phyloP scores from a whole-genome alignment of 2,329 filamentous ascomycete species.

The Trichoderma gracile region DNA sequence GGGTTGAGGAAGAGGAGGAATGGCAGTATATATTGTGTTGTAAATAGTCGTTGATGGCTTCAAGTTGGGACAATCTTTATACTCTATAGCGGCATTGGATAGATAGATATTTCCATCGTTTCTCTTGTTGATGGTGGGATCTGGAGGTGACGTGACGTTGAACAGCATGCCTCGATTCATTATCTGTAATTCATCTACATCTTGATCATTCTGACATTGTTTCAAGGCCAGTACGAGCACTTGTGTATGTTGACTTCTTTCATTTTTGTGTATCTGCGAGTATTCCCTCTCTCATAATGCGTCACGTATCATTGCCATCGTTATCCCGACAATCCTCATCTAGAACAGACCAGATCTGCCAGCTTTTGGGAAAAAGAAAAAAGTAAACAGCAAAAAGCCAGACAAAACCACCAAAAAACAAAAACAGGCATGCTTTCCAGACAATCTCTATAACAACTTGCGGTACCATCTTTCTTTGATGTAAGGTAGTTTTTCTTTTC shows the following conservation, averaged over 20 bases:
- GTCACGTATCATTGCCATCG: constrained; percentile 38
- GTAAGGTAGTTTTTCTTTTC: not conserved
- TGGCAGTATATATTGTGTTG: not conserved
- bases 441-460: constrained; percentile 18
- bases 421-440: constrained; percentile 14
- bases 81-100: not conserved
- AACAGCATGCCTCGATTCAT: too few relatives aligned
- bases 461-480: constrained; percentile 19
- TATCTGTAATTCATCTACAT: too few relatives aligned
- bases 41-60: too few relatives aligned
- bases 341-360: constrained; percentile 22
- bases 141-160: too few relatives aligned
- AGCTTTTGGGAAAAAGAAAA: not conserved
- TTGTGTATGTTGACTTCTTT: not conserved
- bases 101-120: not conserved
- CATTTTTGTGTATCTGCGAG: constrained; percentile 7
- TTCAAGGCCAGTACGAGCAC: not conserved
- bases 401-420: not conserved
- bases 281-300: constrained; percentile 36
- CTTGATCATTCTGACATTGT: not conserved
- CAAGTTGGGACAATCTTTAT: not conserved
- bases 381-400: not conserved
- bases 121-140: too few relatives aligned
- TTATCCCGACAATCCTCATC: constrained; percentile 36
- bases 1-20: not conserved